These are phyloP conservation scores for Anacardium occidentale DNA, from an alignment of 345 rosid species.

Conservation along the genomic window DNA sequence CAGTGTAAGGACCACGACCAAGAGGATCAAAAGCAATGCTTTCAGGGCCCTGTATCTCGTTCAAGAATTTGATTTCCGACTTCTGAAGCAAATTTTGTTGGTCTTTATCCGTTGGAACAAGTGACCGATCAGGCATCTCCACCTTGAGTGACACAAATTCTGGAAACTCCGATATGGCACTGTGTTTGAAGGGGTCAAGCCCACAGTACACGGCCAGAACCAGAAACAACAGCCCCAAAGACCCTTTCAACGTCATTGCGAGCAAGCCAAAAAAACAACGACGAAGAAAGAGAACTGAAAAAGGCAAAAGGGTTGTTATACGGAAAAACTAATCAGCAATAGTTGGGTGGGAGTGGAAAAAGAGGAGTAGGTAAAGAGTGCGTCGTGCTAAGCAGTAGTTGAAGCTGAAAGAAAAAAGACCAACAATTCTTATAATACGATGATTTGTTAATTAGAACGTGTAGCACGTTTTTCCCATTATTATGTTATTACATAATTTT, in stretches of 20 bases:
- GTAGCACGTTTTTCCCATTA: no score
- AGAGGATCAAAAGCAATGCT: constrained; percentile 81
- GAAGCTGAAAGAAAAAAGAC: no score
- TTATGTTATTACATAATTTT: no score
- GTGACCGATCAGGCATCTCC: constrained; percentile 49
- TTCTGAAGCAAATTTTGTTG: constrained; percentile 54
- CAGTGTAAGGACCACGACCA: constrained; percentile 93
- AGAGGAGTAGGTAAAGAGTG: no score
- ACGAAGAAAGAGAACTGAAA: background rate
- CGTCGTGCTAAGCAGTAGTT: no score
- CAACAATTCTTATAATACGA: no score
- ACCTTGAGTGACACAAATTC: constrained; percentile 49
- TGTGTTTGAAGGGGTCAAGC: constrained; percentile 76
- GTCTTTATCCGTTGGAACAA: constrained; percentile 50
- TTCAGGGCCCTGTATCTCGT: constrained; percentile 92
- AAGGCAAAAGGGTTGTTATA: no score
- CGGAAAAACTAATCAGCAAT: no score
- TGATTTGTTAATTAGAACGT: no score
- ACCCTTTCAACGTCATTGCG: constrained; percentile 31
- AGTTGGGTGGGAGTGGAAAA: no score
- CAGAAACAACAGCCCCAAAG: constrained; percentile 43
- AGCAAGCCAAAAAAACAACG: background rate
- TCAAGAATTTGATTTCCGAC: constrained; percentile 68
- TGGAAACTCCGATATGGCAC: constrained; percentile 65
- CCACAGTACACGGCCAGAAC: constrained; percentile 70